phyloP scores from a whole-genome alignment of 2,329 filamentous ascomycete genomes.

The Neocucurbitaria cava region DNA sequence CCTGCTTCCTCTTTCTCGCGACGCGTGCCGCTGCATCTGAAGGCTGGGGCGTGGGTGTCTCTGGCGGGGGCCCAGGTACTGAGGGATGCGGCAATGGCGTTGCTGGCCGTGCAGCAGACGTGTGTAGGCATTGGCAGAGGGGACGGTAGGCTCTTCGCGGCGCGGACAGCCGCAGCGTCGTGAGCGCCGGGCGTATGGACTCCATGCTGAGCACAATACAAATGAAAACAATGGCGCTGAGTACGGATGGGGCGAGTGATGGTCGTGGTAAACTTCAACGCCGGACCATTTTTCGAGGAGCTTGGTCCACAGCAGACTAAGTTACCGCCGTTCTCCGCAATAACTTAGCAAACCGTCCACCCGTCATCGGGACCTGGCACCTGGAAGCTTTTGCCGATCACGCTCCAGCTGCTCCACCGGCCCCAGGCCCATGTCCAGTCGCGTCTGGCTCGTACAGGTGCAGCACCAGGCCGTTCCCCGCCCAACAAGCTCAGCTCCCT shows the following conservation, averaged over 20 bases:
- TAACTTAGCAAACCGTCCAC: not conserved
- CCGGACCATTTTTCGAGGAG: no score
- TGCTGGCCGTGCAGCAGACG: slow-evolving; percentile 53
- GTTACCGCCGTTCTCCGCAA: not conserved
- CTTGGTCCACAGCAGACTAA: no score
- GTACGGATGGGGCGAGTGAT: not conserved
- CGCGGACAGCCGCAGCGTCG: slow-evolving; percentile 23
- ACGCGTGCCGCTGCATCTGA: slow-evolving; percentile 57
- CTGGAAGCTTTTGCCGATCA: not conserved
- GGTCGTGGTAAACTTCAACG: not conserved
- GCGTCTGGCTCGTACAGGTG: slow-evolving; percentile 15
- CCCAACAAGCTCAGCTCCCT: slow-evolving; percentile 12
- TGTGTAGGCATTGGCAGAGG: slow-evolving; percentile 51
- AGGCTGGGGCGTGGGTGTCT: slow-evolving; percentile 59
- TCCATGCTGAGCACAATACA: slow-evolving; percentile 26
- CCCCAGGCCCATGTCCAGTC: no score
- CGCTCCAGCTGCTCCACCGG: not conserved
- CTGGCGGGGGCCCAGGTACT: slow-evolving; percentile 66
- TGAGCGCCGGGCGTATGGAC: slow-evolving; percentile 38
- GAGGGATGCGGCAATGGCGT: slow-evolving; percentile 65
- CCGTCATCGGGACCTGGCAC: not conserved
- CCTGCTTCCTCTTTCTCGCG: slow-evolving; percentile 58
- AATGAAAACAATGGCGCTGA: not conserved
- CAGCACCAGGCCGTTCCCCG: slow-evolving; percentile 6
- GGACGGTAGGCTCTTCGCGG: slow-evolving; percentile 24